Base-by-base conservation (phyloP, 805 yeast species). In the Ogataea glucozyma region DNA sequence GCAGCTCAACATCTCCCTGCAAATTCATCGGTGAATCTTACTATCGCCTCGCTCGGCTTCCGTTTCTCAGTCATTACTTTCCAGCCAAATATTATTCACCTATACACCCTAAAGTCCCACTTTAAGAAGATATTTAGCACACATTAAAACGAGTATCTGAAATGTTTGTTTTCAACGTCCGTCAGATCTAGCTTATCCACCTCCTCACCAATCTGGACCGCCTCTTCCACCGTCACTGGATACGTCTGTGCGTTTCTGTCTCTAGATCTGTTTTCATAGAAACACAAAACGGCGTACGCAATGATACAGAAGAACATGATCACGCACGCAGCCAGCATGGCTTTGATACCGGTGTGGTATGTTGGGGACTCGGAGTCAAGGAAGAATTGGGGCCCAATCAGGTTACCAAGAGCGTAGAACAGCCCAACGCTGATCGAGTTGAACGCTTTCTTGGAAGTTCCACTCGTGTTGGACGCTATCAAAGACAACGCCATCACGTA, bases 371-470 rank as follows among this genome's bases (percentile, higher is more conserved):
- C 70, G 13, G 66, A 50, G 0, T 67, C 68, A 48, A 76, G 72
- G 61, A 81, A 81, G 52, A 79, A 63, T 52, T 81, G 85, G 3
- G 88, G 86, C 0, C 85, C 87, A 37, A 79, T 67, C 46, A 84
- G 62, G 51, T 81, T 73, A 6, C 82, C 78, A 18, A 79, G 60
- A 9, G 80, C 77, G 54, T 78, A 79, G n/a, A 73, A 76, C 40
- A 79, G 66, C 11, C 69, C 70, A 33, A 57, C 62, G 16, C 55
- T 47, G 23, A 60, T 53, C 9, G 66, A 67, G 40, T 48, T 45
- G 49, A 53, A 51, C 6, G 56, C 69, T 56, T 83, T 79, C 59
- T 85, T 85, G 11, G 88, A 79, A 45, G 76, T 73, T 3, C 91
- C 91, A 4, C 87, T 78, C 20, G 78, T 72, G 58, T 83, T 59